These are phyloP conservation scores for Haematococcus sp. DNA, from an alignment of 139 green algal species.

Conservation along the genomic window DNA sequence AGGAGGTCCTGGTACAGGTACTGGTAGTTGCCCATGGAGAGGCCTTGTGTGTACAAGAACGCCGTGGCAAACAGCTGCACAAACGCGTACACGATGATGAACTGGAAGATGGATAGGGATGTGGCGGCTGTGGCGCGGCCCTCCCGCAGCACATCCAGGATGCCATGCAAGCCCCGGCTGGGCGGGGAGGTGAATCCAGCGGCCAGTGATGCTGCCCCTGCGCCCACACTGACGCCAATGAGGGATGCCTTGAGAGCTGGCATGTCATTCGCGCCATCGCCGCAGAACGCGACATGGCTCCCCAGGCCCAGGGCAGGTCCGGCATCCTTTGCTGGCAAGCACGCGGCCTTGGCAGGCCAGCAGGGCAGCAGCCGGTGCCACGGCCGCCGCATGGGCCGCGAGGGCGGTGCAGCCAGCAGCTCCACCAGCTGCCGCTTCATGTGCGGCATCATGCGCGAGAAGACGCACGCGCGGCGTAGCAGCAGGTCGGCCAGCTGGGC, in stretches of 20 bases:
- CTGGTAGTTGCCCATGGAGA: constrained; percentile 23
- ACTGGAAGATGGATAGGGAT: constrained; percentile 47
- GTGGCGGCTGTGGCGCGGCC: constrained; percentile 37
- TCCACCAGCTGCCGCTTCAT: background rate
- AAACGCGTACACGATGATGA: constrained; percentile 52
- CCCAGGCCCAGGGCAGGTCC: too few relatives aligned
- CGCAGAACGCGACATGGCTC: constrained; percentile 23
- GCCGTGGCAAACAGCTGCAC: constrained; percentile 25
- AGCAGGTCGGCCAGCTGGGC: too few relatives aligned
- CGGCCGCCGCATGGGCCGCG: too few relatives aligned
- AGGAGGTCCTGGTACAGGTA: constrained; percentile 19
- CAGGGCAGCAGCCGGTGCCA: too few relatives aligned
- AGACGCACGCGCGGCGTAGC: background rate
- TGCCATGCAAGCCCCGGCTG: constrained; percentile 27
- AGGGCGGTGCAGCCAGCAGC: too few relatives aligned
- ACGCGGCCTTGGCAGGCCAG: too few relatives aligned
- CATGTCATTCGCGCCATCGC: constrained; percentile 36
- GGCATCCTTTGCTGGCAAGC: too few relatives aligned
- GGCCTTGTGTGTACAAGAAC: constrained; percentile 9
- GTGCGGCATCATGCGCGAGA: background rate
- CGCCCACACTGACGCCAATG: constrained; percentile 25
- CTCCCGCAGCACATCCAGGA: constrained; percentile 42
- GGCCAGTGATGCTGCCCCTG: constrained; percentile 13
- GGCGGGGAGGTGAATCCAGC: constrained; percentile 9
- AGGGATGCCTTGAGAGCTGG: constrained; percentile 17